These are phyloP conservation scores for Penicillium cataractarum DNA, from an alignment of 495 filamentous ascomycete species.

Conservation along the genomic window DNA sequence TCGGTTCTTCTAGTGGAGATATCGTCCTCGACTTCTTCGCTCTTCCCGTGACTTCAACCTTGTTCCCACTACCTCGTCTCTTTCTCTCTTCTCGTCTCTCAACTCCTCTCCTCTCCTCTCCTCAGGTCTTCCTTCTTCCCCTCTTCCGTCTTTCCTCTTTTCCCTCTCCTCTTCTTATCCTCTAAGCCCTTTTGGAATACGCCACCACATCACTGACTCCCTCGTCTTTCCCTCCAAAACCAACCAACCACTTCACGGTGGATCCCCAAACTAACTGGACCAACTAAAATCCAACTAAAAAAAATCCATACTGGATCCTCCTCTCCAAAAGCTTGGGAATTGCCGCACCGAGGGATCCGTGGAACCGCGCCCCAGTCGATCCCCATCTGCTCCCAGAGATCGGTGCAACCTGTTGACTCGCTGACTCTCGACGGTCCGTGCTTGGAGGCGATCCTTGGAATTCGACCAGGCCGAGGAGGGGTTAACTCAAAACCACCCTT, in stretches of 20 bases:
- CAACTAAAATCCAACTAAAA: too few relatives aligned
- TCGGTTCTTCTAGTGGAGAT: not conserved
- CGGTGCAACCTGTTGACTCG: slow-evolving; percentile 36
- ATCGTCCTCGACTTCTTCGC: not conserved
- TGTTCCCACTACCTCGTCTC: not conserved
- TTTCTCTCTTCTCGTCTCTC: not conserved
- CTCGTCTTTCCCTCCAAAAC: not conserved
- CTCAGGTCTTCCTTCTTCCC: not conserved
- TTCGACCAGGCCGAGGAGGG: slow-evolving; percentile 34
- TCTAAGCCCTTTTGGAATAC: not conserved
- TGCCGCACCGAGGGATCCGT: slow-evolving; percentile 37
- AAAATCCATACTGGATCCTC: not conserved
- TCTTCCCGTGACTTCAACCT: slow-evolving; percentile 1
- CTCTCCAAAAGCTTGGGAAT: slow-evolving; percentile 34
- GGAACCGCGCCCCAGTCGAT: slow-evolving; percentile 37
- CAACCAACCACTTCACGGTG: not conserved
- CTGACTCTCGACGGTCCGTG: slow-evolving; percentile 41
- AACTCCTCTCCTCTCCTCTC: not conserved
- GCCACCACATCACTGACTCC: not conserved
- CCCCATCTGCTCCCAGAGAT: slow-evolving; percentile 36
- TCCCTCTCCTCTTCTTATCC: not conserved
- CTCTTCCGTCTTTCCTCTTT: not conserved
- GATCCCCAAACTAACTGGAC: not conserved
- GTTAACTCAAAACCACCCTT: slow-evolving; percentile 39
- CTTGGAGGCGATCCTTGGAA: slow-evolving; percentile 44